Evolutionary conservation across 768 basidiomycete species (phyloP).

Genomic region (Lentinus brumalis): DNA sequence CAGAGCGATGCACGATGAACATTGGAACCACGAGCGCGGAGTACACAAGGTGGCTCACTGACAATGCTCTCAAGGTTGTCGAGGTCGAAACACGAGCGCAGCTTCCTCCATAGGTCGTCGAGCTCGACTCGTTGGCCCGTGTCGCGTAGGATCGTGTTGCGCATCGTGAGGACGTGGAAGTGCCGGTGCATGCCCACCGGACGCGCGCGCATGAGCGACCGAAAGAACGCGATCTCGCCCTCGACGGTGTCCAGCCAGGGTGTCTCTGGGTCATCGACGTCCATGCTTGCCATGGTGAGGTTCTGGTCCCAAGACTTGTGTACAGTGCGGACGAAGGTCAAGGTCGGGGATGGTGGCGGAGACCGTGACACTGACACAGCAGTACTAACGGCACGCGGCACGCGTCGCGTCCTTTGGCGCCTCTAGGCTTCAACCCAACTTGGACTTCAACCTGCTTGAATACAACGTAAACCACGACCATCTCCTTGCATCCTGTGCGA

Average conservation of each 20-base stretch:
- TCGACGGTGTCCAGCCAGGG: slow-evolving; percentile 69
- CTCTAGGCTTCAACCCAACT: too few species aligned
- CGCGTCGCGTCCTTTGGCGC: too few species aligned
- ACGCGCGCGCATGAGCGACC: slow-evolving; percentile 76
- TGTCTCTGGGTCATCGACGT: slow-evolving; percentile 13
- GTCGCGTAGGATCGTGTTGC: slow-evolving; percentile 69
- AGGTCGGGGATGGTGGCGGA: too few species aligned
- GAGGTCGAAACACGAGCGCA: slow-evolving; percentile 70
- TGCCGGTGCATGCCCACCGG: slow-evolving; percentile 84
- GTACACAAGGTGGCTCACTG: slow-evolving; percentile 19
- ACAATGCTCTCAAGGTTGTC: slow-evolving; percentile 74
- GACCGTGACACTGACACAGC: too few species aligned
- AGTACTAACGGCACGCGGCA: too few species aligned
- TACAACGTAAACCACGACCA: too few species aligned
- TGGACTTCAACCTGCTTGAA: too few species aligned
- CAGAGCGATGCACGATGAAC: not conserved
- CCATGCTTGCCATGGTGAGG: slow-evolving; percentile 13
- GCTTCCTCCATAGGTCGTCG: slow-evolving; percentile 76
- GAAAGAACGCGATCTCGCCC: slow-evolving; percentile 86
- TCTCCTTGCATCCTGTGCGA: too few species aligned
- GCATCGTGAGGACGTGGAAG: slow-evolving; percentile 79
- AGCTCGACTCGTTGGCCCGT: slow-evolving; percentile 61
- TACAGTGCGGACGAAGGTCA: too few species aligned
- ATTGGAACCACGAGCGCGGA: not conserved
- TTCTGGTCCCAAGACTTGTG: too few species aligned